These are phyloP conservation scores for Fusarium euwallaceae DNA, from an alignment of 2,329 filamentous ascomycete species.

Conservation along the genomic window DNA sequence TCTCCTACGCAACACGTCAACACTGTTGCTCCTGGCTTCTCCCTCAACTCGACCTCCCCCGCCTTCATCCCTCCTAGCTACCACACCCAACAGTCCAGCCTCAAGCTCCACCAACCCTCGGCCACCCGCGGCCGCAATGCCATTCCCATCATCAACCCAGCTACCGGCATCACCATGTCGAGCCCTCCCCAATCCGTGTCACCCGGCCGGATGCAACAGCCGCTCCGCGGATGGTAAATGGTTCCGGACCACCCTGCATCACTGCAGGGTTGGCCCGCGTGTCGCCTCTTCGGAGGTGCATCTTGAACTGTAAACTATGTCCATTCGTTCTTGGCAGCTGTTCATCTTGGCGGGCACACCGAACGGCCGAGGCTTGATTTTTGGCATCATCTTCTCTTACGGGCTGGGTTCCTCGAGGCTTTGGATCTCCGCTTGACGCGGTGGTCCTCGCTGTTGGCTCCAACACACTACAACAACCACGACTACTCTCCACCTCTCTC, in stretches of 20 bases:
- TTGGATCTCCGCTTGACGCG: slow-evolving; percentile 45
- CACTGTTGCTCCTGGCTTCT: slow-evolving; percentile 82
- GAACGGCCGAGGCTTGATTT: slow-evolving; percentile 50
- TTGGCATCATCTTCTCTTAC: slow-evolving; percentile 58
- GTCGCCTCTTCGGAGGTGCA: slow-evolving; percentile 54
- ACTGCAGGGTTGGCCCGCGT: slow-evolving; percentile 50
- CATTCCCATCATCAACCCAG: slow-evolving; percentile 97
- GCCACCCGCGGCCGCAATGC: slow-evolving; percentile 92
- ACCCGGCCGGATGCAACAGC: slow-evolving; percentile 71
- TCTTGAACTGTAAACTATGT: slow-evolving; percentile 52
- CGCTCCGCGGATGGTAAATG: slow-evolving; percentile 68
- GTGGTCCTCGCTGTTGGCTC: slow-evolving; percentile 48
- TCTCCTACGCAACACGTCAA: slow-evolving; percentile 92
- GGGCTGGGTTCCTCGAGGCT: slow-evolving; percentile 56
- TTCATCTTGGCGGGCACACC: slow-evolving; percentile 65
- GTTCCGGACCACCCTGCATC: slow-evolving; percentile 48
- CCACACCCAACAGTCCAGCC: slow-evolving; percentile 72
- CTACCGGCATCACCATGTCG: slow-evolving; percentile 87
- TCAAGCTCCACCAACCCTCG: slow-evolving; percentile 92
- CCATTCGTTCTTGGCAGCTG: slow-evolving; percentile 58
- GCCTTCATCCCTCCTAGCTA: slow-evolving; percentile 75
- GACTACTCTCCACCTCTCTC: slow-evolving; percentile 20
- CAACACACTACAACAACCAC: slow-evolving; percentile 41
- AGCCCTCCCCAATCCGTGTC: slow-evolving; percentile 85
- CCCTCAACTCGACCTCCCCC: slow-evolving; percentile 76